Evolutionary conservation across 2,329 filamentous ascomycete genomes (phyloP).

Genomic region (Bipolaris victoriae): DNA sequence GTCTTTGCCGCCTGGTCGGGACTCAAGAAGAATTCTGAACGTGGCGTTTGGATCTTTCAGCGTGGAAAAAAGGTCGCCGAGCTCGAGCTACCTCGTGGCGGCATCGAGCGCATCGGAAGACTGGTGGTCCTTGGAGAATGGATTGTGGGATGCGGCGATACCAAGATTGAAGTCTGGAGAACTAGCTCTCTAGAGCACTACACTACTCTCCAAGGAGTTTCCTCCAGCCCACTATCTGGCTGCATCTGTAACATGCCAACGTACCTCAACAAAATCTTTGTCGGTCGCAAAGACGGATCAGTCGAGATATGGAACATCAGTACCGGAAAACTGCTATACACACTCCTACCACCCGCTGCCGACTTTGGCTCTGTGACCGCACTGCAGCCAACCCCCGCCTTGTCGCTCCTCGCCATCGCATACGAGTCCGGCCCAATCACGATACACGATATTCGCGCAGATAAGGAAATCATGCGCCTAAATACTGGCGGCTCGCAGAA

Average conservation of each 20-base stretch:
- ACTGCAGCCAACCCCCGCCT: constrained; percentile 79
- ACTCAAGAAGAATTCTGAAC: constrained; percentile 55
- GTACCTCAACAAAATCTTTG: constrained; percentile 93
- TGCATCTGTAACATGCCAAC: constrained; percentile 89
- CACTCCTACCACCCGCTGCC: constrained; percentile 76
- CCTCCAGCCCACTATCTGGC: constrained; percentile 73
- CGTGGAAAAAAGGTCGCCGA: constrained; percentile 83
- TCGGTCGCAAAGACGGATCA: constrained; percentile 83
- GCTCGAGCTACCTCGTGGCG: constrained; percentile 69
- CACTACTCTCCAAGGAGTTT: constrained; percentile 72
- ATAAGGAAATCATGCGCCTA: constrained; percentile 73
- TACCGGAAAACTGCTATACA: constrained; percentile 88
- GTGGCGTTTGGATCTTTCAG: constrained; percentile 90
- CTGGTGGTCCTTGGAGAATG: constrained; percentile 87
- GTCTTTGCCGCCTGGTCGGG: constrained; percentile 91
- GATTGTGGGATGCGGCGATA: constrained; percentile 80
- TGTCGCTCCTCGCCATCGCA: constrained; percentile 86
- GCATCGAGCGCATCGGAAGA: constrained; percentile 74
- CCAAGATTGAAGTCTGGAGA: constrained; percentile 88
- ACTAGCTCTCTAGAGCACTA: constrained; percentile 84
- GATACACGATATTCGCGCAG: constrained; percentile 81
- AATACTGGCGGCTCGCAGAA: constrained; percentile 67
- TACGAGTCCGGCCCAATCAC: constrained; percentile 79
- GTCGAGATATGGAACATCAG: constrained; percentile 98
- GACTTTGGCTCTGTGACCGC: constrained; percentile 84